Evolutionary conservation across 1,284 basidiomycete genomes (phyloP), one percentile per base, ranked within the genome.

Genomic region (Tranzscheliella williamsii): DNA sequence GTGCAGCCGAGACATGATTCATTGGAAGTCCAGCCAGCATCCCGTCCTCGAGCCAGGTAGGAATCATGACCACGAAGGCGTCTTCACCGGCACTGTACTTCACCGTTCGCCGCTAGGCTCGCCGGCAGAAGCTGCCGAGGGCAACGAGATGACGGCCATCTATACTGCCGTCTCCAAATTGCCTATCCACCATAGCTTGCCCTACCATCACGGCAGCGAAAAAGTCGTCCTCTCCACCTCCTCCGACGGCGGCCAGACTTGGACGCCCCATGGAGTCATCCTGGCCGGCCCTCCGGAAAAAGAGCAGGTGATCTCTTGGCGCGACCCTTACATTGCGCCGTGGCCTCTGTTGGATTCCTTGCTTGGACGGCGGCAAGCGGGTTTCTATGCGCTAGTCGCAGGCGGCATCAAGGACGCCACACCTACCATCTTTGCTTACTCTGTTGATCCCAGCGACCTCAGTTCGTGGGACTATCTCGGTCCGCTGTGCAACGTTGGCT

Each of bases 161-260:
- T 70, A 70, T 47, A 70, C 68, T 2, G 66, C 68, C 17, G 68
- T 66, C 32, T 70, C 68, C 12, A 24, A 50, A 32, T 42, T 70
- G 11, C 68, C 68, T 6, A 68, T 70, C 30, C 68, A 70, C 32
- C 60, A 56, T 35, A 66, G 62, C 1, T 30, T 62, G 26, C 56
- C 56, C 0, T 70, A 70, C 56, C 46, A 47, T 26, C 38, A 56
- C 22, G 68, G 68, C n/a, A 24, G 41, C 30, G 68, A 70, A 39
- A 66, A 68, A 26, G 42, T 70, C 15, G 66, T 53, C 16, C 37
- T 70, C 3, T 67, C 65, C 20, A 65, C 61, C 1, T 68, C 68
- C 8, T 11, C 40, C 2, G 68, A 70, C 24, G 65, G 66, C 21
- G 66, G 68, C 7, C 15, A 63, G 40, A 38, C 53, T 12, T 68